Evolutionary conservation across 2,329 filamentous ascomycete genomes (phyloP).

Genomic region (Peltaster fructicola): DNA sequence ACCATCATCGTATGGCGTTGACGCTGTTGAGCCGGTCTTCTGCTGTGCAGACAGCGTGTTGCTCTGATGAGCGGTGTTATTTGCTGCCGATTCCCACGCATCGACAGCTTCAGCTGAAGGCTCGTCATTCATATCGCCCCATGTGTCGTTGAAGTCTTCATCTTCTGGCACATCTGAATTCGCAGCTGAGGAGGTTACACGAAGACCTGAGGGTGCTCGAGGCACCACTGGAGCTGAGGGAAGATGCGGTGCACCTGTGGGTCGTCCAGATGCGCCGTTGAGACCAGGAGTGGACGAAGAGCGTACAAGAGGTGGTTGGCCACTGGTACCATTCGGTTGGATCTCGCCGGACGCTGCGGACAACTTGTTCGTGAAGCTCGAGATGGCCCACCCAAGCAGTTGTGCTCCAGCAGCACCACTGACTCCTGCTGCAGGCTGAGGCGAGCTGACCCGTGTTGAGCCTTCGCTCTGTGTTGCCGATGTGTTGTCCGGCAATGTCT

Average conservation of each 20-base stretch:
- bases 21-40: slow-evolving; percentile 7
- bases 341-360: slow-evolving; percentile 76
- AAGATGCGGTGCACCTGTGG: slow-evolving; percentile 12
- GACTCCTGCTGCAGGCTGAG: slow-evolving; percentile 40
- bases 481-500: slow-evolving; percentile 61
- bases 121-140: slow-evolving; percentile 46
- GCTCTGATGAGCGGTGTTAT: no score
- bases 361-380: slow-evolving; percentile 91
- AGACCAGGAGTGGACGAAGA: slow-evolving; percentile 32
- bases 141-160: slow-evolving; percentile 50
- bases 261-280: slow-evolving; percentile 16
- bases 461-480: slow-evolving; percentile 31
- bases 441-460: slow-evolving; percentile 55
- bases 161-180: slow-evolving; percentile 23
- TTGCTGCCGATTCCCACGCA: no score
- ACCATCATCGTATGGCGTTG: slow-evolving; percentile 53
- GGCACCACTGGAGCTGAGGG: slow-evolving; percentile 15
- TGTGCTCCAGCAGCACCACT: slow-evolving; percentile 36
- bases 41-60: slow-evolving; percentile 22
- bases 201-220: slow-evolving; percentile 13
- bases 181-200: slow-evolving; percentile 6
- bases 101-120: no score
- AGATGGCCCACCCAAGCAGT: slow-evolving; percentile 97
- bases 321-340: slow-evolving; percentile 37
- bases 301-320: slow-evolving; percentile 26